A percentile compares a stretch with the other conserved stretches of the same genome.
phyloP scores from a whole-genome alignment of 2,329 filamentous ascomycete species.

The Paraphoma sp. region DNA sequence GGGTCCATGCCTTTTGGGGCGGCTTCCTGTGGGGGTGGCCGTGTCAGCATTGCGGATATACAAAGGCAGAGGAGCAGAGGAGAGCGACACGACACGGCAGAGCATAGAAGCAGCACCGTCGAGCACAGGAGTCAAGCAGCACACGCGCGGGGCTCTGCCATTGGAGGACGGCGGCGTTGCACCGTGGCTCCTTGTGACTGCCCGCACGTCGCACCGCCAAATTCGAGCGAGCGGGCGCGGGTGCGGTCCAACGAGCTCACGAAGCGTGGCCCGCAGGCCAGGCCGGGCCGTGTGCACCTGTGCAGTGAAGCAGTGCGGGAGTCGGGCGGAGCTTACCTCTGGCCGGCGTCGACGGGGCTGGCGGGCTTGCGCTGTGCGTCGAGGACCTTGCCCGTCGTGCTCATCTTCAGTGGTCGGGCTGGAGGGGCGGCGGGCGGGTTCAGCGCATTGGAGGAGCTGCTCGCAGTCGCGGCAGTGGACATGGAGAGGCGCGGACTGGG shows the following conservation, averaged over 20 bases:
- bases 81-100: neutral
- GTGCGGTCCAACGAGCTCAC: conserved; percentile 25
- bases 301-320: neutral
- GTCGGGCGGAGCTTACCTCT: conserved; percentile 55
- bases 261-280: conserved; percentile 20
- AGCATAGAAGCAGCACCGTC: conserved; percentile 6
- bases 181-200: conserved; percentile 45
- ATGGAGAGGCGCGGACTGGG: conserved; percentile 28
- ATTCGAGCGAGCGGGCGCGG: conserved; percentile 13
- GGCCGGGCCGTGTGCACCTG: neutral
- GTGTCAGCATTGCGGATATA: conserved; percentile 33
- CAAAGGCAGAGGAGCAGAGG: conserved; percentile 1
- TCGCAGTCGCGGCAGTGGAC: conserved; percentile 40
- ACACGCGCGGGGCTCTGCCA: conserved; percentile 3
- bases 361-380: conserved; percentile 62
- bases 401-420: conserved; percentile 57
- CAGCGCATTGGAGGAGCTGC: conserved; percentile 44
- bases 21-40: conserved; percentile 51
- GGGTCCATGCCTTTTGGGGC: conserved; percentile 65
- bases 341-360: conserved; percentile 61
- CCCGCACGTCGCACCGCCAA: conserved; percentile 38
- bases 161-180: conserved; percentile 31
- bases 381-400: conserved; percentile 56
- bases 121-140: conserved; percentile 7
- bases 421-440: conserved; percentile 44